Base-by-base conservation (phyloP, 2,329 filamentous ascomycete genomes). In the Karstenula rhodostoma region DNA sequence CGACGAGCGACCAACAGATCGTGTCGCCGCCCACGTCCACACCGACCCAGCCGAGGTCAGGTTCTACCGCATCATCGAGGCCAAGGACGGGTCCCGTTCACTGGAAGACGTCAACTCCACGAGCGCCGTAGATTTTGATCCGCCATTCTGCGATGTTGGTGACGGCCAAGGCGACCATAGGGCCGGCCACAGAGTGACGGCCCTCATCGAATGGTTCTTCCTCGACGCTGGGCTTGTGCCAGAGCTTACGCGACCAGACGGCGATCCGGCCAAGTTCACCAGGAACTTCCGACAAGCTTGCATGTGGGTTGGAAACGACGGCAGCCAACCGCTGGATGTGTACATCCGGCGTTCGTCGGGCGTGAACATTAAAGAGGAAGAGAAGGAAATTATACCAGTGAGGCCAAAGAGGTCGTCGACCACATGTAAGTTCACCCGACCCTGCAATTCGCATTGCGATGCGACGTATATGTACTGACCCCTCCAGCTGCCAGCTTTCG, bases 351-450 rank as follows among this genome's bases (percentile, higher is more conserved):
- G 68, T 35, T 61, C 64, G 37, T 71, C 68, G n/a, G 67, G 66
- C 25, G 55, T 66, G 29, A 60, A 60, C 43, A 59, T 46, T 0
- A 49, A 12, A 62, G 64, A 25, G 59, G 66, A 8, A 59, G 50
- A 23, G 13, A 51, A 51, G n/a, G 67, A 70, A 7, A 55, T 51
- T 4, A 56, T 68, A 17, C 51, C 63, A n/a, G 67, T 68, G 82
- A 87, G 62, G 89, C 90, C 25, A 89, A 88, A 73, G 80, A 81
- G 22, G 87, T 89, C 17, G 79, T 93, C 46, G 87, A 87, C 8
- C 79, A 86, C 32, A 86, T 92, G 15, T 90, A 87, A 86, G 86
- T 90, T 8, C 1, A n/a, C 23, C 32, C 17, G 3, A 13, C 5
- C 17, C 37, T 40, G 37, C 37, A 15, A 5, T 19, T 40, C 15